A percentile compares a stretch with the other conserved stretches of the same genome.
Conservation (phyloP, 1,284 basidiomycete species). For the Microbotryum scabiosae region DNA sequence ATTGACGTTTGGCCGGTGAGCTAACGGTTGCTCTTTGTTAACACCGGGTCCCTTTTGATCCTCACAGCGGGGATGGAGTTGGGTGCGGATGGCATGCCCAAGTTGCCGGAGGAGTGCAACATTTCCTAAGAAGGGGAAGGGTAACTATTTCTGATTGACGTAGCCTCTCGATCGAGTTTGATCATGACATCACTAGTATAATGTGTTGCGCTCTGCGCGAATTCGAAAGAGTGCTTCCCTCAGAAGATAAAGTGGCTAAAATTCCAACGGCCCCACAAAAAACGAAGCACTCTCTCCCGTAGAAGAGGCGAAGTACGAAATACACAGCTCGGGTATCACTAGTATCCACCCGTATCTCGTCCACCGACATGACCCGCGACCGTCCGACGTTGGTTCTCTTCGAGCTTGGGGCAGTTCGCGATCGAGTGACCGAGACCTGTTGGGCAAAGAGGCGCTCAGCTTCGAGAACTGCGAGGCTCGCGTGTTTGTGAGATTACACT, state of each 20-base stretch:
- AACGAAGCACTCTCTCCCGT: too few relatives aligned
- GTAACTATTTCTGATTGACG: too few relatives aligned
- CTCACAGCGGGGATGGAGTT: conserved; percentile 38
- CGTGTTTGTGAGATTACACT: conserved; percentile 22
- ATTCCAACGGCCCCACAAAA: too few relatives aligned
- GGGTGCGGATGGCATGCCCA: conserved; percentile 52
- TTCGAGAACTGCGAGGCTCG: background rate
- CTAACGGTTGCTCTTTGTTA: background rate
- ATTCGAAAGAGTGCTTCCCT: too few relatives aligned
- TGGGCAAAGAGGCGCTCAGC: background rate
- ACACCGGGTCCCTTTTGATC: too few relatives aligned
- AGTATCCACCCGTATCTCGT: conserved; percentile 5
- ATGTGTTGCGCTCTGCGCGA: too few relatives aligned
- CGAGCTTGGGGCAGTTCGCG: conserved; percentile 90
- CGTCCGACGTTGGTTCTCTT: conserved; percentile 79
- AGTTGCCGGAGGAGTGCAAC: conserved; percentile 43
- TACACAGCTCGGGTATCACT: background rate
- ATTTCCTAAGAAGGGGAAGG: conserved; percentile 4
- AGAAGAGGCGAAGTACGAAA: too few relatives aligned
- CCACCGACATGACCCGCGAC: conserved; percentile 61
- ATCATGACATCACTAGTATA: too few relatives aligned
- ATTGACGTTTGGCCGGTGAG: background rate
- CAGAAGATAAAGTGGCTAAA: too few relatives aligned
- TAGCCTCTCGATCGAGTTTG: too few relatives aligned
- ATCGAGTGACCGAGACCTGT: conserved; percentile 84